phyloP scores from a whole-genome alignment of 345 rosid species.

The Toxicodendron radicans region DNA sequence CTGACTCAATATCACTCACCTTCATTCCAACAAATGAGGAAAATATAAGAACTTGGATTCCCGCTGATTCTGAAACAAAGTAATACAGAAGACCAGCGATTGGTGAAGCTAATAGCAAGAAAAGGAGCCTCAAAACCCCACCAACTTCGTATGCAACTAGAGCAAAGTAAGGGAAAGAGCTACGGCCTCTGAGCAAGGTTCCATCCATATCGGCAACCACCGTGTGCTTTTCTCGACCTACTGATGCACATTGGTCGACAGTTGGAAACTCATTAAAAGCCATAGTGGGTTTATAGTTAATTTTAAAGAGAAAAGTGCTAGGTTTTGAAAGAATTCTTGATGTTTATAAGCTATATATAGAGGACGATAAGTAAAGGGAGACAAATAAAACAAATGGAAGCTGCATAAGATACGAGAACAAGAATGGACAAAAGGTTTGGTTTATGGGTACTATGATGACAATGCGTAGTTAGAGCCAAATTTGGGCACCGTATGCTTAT shows the following conservation, averaged over 20 bases:
- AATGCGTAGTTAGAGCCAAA: background rate
- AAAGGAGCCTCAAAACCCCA: slow-evolving; percentile 62
- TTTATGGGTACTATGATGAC: background rate
- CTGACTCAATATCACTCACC: slow-evolving; percentile 57
- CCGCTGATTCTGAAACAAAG: slow-evolving; percentile 55
- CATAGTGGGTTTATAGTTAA: background rate
- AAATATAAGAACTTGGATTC: slow-evolving; percentile 59
- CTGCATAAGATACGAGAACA: background rate
- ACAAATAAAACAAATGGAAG: background rate
- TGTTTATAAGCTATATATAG: background rate
- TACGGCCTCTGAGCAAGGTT: slow-evolving; percentile 52
- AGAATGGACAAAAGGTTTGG: background rate
- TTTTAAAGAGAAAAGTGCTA: background rate
- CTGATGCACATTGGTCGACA: slow-evolving; percentile 41
- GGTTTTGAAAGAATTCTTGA: background rate
- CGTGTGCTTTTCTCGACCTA: slow-evolving; percentile 50
- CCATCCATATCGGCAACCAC: slow-evolving; percentile 84
- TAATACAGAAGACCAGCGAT: slow-evolving; percentile 53
- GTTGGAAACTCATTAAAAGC: slow-evolving; percentile 28
- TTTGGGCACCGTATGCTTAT: background rate
- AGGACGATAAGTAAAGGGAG: background rate
- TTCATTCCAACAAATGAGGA: slow-evolving; percentile 53
- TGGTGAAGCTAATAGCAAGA: slow-evolving; percentile 67
- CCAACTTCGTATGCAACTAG: slow-evolving; percentile 74
- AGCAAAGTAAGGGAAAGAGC: slow-evolving; percentile 66